These are phyloP conservation scores for Metschnikowia vanudenii DNA, from an alignment of 805 yeast genomes.

Conservation along the genomic window DNA sequence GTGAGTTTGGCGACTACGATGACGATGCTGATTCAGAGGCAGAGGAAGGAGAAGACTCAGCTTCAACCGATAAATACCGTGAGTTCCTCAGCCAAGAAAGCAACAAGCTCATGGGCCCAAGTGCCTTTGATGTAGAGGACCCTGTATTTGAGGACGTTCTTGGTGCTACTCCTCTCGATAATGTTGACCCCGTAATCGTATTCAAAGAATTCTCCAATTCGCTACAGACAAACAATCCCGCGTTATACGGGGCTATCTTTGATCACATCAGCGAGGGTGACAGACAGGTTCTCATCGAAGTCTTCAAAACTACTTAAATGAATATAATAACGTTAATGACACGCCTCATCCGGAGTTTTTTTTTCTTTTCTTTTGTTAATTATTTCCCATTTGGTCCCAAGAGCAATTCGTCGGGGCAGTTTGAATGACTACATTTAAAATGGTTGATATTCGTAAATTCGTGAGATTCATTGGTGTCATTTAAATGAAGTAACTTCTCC, in stretches of 20 bases:
- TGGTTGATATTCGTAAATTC: not conserved
- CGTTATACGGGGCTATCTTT: conserved; percentile 16
- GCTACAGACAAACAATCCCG: conserved; percentile 14
- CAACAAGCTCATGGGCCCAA: conserved; percentile 31
- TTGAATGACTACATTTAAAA: no score
- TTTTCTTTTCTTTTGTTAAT: no score
- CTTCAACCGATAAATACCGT: conserved; percentile 43
- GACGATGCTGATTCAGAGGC: conserved; percentile 21
- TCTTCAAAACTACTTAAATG: conserved; percentile 3
- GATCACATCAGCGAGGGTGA: conserved; percentile 16
- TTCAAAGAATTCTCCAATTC: conserved; percentile 17
- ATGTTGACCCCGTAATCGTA: conserved; percentile 15
- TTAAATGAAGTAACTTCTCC: conserved; percentile 87
- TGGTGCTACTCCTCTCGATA: conserved; percentile 23
- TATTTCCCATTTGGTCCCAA: no score
- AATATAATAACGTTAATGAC: not conserved
- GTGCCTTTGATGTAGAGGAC: conserved; percentile 22
- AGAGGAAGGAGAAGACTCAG: conserved; percentile 25
- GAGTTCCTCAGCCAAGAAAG: conserved; percentile 48
- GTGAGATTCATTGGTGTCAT: not conserved
- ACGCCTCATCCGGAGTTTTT: not conserved
- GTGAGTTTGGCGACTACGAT: conserved; percentile 14
- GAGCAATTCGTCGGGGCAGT: no score
- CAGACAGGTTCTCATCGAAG: conserved; percentile 13
- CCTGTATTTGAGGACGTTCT: conserved; percentile 26